Base-by-base conservation (phyloP, 1,284 basidiomycete species). In the Ganoderma boninense region DNA sequence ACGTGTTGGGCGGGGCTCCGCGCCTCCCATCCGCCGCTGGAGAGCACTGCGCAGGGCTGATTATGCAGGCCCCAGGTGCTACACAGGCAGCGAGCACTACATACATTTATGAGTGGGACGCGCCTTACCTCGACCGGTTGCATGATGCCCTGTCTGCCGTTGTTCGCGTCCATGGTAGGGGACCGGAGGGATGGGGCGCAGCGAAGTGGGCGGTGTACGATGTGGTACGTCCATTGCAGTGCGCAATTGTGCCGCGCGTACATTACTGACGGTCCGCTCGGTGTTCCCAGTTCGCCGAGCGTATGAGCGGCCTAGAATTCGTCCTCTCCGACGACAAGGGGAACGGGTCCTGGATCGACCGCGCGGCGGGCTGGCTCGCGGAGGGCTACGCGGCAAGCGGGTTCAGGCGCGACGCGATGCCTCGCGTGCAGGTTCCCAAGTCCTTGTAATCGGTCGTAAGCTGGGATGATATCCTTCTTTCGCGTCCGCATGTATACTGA, bases 141-240 rank as follows among this genome's bases (percentile, higher is more conserved):
- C 54, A 57, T 29, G 5, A 29, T 16, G 54, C 54, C 29, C 14
- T 57, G 4, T 29, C 54, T 57, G 54, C n/a, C 2, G 44, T 64
- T 10, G 56, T 59, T 16, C 52, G 10, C 8, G 54, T 11, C 10
- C 62, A 59, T 35, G 67, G 49, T 4, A 26, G 1, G 0, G 63
- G 26, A 11, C 40, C 10, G 1, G 66, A 35, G n/a, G 66, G 61
- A 10, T 68, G 62, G 54, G 52, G 18, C 3, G 38, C 8, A 16
- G 38, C 60, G 29, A 64, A 54, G 14, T 65, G 64, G 68, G 60
- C 61, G 14, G 57, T 69, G 14, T 69, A 69, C 40, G 64, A 69
- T 60, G 64, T 38, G 64, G 68, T 65, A 26, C 43, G 68, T 56
- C 46, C 11, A 3, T 32, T 16, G 38, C 5, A 38, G 46, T 8